Evolutionary conservation across 2,329 filamentous ascomycete species (phyloP).

Genomic region (Ceratocystis harringtonii): DNA sequence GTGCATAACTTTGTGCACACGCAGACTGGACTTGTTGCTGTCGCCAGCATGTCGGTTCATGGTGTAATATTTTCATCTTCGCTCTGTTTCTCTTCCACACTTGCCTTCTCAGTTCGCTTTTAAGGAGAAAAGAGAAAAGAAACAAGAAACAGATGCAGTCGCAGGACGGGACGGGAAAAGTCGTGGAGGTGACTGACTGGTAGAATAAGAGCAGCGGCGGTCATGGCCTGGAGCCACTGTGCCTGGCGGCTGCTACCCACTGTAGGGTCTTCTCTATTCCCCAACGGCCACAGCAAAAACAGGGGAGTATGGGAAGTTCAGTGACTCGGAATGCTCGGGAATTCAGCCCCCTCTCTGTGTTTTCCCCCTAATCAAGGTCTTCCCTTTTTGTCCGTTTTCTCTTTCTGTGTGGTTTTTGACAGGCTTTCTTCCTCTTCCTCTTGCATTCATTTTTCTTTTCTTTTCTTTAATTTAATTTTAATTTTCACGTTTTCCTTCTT

Average conservation of each 20-base stretch:
- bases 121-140: slow-evolving; percentile 4
- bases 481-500: neutral
- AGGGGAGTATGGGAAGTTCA: neutral
- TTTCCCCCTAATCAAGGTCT: neutral
- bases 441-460: neutral
- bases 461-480: neutral
- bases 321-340: slow-evolving; percentile 8
- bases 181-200: neutral
- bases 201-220: too few relatives aligned
- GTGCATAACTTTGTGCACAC: neutral
- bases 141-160: neutral
- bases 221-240: too few relatives aligned
- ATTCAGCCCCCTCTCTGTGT: slow-evolving; percentile 8
- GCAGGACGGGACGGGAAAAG: neutral
- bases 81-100: neutral
- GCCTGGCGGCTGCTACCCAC: neutral
- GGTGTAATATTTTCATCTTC: neutral
- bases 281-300: neutral
- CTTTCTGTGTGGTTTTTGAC: neutral
- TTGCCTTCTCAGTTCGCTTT: too few relatives aligned
- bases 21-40: neutral
- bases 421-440: neutral
- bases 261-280: neutral
- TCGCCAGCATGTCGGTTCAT: too few relatives aligned
- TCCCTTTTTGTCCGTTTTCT: slow-evolving; percentile 7